Evolutionary conservation across 306 rosid genomes (phyloP).

Genomic region (Quercus ilex): DNA sequence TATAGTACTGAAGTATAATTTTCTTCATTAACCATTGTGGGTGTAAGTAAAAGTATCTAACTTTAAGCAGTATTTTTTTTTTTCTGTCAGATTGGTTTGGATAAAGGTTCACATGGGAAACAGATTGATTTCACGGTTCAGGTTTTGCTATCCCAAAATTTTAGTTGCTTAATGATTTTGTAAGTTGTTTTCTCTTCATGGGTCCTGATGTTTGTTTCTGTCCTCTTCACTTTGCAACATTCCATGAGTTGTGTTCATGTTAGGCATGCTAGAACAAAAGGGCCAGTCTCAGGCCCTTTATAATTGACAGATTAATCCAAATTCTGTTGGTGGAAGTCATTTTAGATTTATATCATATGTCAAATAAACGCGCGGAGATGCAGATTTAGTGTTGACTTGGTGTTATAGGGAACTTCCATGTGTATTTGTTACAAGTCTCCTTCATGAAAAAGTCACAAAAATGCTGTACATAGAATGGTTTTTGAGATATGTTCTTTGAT

Average conservation of each 20-base stretch:
- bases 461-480: background rate
- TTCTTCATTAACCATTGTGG: background rate
- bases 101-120: conserved; percentile 78
- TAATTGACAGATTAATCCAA: no score
- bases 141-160: conserved; percentile 31
- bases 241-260: background rate
- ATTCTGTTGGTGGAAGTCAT: background rate
- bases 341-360: background rate
- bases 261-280: background rate
- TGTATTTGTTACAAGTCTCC: background rate
- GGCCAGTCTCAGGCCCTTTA: background rate
- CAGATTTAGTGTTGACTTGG: background rate
- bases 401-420: background rate
- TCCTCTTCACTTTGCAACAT: background rate
- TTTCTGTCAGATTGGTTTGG: conserved; percentile 71
- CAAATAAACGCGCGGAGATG: background rate
- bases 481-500: background rate
- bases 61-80: background rate
- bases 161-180: background rate
- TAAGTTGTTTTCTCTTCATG: conserved; percentile 9
- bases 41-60: background rate
- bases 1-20: background rate
- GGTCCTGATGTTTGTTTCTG: background rate
- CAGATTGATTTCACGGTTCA: conserved; percentile 64
- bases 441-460: background rate